Base-by-base conservation (phyloP, 1,284 basidiomycete genomes). In the Microbotryum intermedium region DNA sequence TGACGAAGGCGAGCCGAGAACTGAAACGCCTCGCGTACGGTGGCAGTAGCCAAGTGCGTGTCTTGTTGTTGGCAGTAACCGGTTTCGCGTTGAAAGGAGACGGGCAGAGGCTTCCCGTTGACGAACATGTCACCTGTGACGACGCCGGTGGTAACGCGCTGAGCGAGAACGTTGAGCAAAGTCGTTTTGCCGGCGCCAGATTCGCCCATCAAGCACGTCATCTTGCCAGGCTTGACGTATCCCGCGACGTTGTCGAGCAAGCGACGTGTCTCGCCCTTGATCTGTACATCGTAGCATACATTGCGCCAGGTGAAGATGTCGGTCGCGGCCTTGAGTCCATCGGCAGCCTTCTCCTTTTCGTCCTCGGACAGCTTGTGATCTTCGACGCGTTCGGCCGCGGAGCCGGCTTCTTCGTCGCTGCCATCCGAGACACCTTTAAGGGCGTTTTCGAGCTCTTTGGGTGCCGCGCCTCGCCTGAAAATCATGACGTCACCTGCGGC, bases 1-100 rank as follows among this genome's bases (percentile, higher is more conserved):
- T 93, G 90, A 25, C 91, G 83, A 11, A 94, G 77, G 60, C 83
- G 78, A 0, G 90, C 90, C 8, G 86, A 88, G 77, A 94, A 91
- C 25, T 81, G 74, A 0, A 94, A 76, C 0, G 90, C 87, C 71
- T 94, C 90, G 42, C 88, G 81, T 7, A 95, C 90, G 7, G 85
- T 76, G 48, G 53, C 45, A 21, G 48, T 50, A 23, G 56, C 49
- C 42, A 57, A 44, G 42, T 50, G 56, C 4, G 43, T 52, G 21
- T 50, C 50, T 28, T 60, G 57, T 29, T 62, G 29, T 18, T 52
- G n/a, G 1, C 13, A 70, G 78, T 66, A 66, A 44, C 58, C 65
- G 79, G 83, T 86, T 63, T 85, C 82, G 1, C 82, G 79, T 67
- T 85, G 84, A 80, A 92, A 93, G 62, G 87, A 86, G 9, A 76